These are phyloP conservation scores for Coemansia sp. DNA, from an alignment of 192 early-diverging fungal genomes.

Conservation along the genomic window DNA sequence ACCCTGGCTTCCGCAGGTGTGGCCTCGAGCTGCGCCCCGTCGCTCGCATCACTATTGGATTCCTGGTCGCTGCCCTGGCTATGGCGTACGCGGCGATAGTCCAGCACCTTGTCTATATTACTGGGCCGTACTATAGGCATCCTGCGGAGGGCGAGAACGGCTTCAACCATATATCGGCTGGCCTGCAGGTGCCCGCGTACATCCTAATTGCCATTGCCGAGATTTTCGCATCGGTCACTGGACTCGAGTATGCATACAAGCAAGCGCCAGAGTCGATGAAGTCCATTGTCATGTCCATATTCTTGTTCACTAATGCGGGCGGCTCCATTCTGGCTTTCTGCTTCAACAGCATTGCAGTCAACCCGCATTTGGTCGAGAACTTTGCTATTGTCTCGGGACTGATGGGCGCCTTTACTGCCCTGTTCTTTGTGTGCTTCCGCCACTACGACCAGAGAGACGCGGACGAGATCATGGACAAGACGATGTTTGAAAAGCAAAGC, in stretches of 20 bases:
- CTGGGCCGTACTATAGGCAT: slow-evolving; percentile 49
- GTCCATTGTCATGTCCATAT: slow-evolving; percentile 64
- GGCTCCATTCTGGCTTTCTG: slow-evolving; percentile 63
- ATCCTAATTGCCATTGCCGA: slow-evolving; percentile 61
- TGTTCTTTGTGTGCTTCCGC: slow-evolving; percentile 60
- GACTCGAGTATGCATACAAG: slow-evolving; percentile 70
- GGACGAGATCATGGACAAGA: slow-evolving; percentile 26
- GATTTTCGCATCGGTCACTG: slow-evolving; percentile 67
- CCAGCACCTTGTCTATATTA: slow-evolving; percentile 62
- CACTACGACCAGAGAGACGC: slow-evolving; percentile 56
- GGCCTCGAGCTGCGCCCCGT: slow-evolving; percentile 60
- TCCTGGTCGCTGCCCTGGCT: slow-evolving; percentile 57
- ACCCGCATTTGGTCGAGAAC: slow-evolving; percentile 67
- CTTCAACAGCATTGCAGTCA: slow-evolving; percentile 56
- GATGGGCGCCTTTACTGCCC: slow-evolving; percentile 47
- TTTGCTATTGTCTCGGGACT: slow-evolving; percentile 61
- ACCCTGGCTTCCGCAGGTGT: slow-evolving; percentile 59
- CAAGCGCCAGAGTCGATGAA: slow-evolving; percentile 66
- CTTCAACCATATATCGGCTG: slow-evolving; percentile 61
- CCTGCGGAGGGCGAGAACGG: slow-evolving; percentile 44
- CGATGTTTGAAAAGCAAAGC: slow-evolving; percentile 13
- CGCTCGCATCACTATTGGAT: slow-evolving; percentile 63
- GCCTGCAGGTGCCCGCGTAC: slow-evolving; percentile 62
- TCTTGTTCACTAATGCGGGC: slow-evolving; percentile 61
- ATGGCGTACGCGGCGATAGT: slow-evolving; percentile 66